A percentile compares a stretch with the other conserved stretches of the same genome.
phyloP scores from a whole-genome alignment of 2,329 filamentous ascomycete genomes.

The Tolypocladium tropicale region DNA sequence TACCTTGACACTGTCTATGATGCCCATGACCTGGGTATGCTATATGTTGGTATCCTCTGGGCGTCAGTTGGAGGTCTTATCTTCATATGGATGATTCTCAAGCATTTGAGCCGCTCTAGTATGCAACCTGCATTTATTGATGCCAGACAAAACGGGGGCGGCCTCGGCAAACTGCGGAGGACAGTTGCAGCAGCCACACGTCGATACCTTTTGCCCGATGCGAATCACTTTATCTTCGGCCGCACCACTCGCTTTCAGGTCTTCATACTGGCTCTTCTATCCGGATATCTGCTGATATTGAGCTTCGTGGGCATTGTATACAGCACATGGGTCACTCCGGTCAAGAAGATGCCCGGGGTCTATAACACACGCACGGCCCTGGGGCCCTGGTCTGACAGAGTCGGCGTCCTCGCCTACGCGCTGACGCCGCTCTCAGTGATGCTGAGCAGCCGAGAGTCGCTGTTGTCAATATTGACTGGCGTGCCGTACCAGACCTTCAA shows the following conservation, averaged over 20 bases:
- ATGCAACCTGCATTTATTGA: constrained; percentile 7
- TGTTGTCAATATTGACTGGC: constrained; percentile 60
- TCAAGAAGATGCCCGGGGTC: constrained; percentile 41
- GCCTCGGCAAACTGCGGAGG: constrained; percentile 17
- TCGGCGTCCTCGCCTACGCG: constrained; percentile 63
- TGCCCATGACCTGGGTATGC: constrained; percentile 37
- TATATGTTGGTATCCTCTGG: constrained; percentile 42
- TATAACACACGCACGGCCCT: constrained; percentile 56
- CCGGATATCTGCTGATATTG: constrained; percentile 55
- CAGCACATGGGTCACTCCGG: constrained; percentile 58
- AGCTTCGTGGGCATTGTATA: constrained; percentile 61
- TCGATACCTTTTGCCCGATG: constrained; percentile 51
- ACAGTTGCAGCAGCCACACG: constrained; percentile 31
- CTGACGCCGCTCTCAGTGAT: constrained; percentile 61
- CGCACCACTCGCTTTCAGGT: constrained; percentile 60
- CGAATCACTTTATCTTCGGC: constrained; percentile 48
- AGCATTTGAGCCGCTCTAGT: constrained; percentile 13
- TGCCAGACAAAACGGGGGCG: constrained; percentile 5
- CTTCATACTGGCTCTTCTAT: constrained; percentile 44
- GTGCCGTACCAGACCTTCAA: constrained; percentile 69
- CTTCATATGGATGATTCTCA: constrained; percentile 27
- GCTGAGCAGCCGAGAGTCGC: constrained; percentile 57
- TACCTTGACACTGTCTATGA: constrained; percentile 42
- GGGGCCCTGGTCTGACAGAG: constrained; percentile 57
- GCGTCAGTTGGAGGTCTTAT: constrained; percentile 32